These are phyloP conservation scores for Solidago caesia DNA, from an alignment of 129 eudicot genomes.

Conservation along the genomic window DNA sequence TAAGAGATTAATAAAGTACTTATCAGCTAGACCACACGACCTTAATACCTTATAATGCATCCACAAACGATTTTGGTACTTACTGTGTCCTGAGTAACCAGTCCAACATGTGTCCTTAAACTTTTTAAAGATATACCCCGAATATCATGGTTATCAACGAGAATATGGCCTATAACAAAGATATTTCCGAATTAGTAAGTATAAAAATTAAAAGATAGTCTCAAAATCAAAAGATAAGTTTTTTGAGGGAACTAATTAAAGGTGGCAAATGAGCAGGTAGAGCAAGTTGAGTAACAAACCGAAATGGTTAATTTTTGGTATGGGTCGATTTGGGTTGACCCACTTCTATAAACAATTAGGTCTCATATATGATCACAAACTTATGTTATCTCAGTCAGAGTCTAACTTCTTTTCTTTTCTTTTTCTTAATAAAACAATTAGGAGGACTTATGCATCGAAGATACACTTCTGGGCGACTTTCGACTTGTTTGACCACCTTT, in stretches of 20 bases:
- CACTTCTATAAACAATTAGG: neutral
- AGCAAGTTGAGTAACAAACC: neutral
- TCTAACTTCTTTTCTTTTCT: too few species aligned
- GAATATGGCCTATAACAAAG: constrained; percentile 57
- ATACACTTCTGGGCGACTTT: neutral
- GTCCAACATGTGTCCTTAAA: constrained; percentile 52
- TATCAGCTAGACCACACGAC: neutral
- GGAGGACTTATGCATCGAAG: neutral
- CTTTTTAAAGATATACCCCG: constrained; percentile 37
- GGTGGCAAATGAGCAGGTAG: neutral
- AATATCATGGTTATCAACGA: constrained; percentile 63
- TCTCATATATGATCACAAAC: too few species aligned
- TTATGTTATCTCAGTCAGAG: neutral
- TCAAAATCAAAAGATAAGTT: neutral
- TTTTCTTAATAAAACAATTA: neutral
- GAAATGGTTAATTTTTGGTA: neutral
- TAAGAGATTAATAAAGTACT: constrained; percentile 1
- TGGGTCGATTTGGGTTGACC: neutral
- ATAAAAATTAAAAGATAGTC: neutral
- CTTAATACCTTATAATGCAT: constrained; percentile 6
- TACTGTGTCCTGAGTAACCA: constrained; percentile 86
- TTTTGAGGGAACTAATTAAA: neutral
- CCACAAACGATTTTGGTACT: constrained; percentile 28
- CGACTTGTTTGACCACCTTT: neutral
- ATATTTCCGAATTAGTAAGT: constrained; percentile 1